phyloP scores from a whole-genome alignment of 2,329 filamentous ascomycete species.

The Hymenoscyphus fructigenus region DNA sequence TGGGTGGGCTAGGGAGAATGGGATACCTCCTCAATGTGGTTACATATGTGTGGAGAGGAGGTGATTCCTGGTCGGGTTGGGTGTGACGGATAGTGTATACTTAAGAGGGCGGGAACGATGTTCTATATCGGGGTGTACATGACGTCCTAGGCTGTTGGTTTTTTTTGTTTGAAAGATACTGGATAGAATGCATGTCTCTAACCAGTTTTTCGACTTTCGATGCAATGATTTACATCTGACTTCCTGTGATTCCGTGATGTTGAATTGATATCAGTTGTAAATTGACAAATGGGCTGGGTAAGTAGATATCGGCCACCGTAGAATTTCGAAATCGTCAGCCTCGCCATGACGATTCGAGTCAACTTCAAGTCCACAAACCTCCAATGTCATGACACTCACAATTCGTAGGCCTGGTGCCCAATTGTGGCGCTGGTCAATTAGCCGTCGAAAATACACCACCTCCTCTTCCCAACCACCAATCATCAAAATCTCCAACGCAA shows the following conservation, averaged over 20 bases:
- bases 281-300: background rate
- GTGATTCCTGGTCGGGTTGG: background rate
- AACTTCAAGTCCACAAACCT: background rate
- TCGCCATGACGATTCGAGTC: background rate
- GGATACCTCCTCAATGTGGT: background rate
- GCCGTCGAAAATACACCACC: background rate
- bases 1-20: background rate
- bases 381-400: background rate
- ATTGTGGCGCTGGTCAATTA: background rate
- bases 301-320: background rate
- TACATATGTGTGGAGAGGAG: constrained; percentile 1
- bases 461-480: constrained; percentile 50
- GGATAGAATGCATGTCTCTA: constrained; percentile 3
- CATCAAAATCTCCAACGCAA: constrained; percentile 73
- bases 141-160: background rate
- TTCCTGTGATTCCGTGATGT: background rate
- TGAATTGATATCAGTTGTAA: background rate
- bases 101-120: background rate
- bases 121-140: constrained; percentile 7
- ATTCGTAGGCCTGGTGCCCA: background rate
- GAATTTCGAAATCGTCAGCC: background rate
- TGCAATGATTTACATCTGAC: too few relatives aligned
- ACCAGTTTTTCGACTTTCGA: background rate
- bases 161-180: background rate
- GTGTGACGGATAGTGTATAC: constrained; percentile 9